Base-by-base conservation (phyloP, 2,329 filamentous ascomycete genomes). In the Sporothrix luriei region DNA sequence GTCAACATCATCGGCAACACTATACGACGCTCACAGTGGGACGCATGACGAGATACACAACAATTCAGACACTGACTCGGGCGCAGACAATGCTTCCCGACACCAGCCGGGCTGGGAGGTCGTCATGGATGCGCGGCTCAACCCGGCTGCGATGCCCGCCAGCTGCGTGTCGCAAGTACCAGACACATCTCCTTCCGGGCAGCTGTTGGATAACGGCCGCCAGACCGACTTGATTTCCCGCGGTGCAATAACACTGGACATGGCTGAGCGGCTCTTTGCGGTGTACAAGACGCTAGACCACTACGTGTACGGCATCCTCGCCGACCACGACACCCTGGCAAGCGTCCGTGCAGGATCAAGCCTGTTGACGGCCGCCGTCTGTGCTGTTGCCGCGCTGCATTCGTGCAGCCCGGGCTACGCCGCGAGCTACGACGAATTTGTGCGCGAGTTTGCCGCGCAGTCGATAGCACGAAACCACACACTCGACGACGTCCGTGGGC, bases 81-180 rank as follows among this genome's bases (percentile, higher is more conserved):
- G 40, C 48, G 21, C 13, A 2, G 14, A 26, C 21, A 29, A 48
- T 43, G n/a, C 16, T 0, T 10, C 21, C 1, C 59, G 16, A 7
- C 59, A 3, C 16, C 59, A 26, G 29, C 40, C 40, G 14, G 59
- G 40, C 19, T 62, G 59, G 59, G 59, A 62, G 21, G 59, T 62
- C 14, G 59, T 62, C 43, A 62, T 62, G 59, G 59, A 62, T 48
- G 21, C 59, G 6, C 38, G 43, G 6, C 59, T 62, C 13, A 62
- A 62, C 4, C 59, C 59, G 40, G 59, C 59, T 10, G 21, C 59
- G 0, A 21, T 61, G 38, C 59, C 59, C 4, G 59, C 59, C 13
- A 62, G 40, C 21, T 62, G 59, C 40, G 24, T 62, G 6, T 46
- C 59, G 1, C 59, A 62, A 10, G 11, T 62, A 5, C 40, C 38